phyloP scores from a whole-genome alignment of 2,329 filamentous ascomycete species.

The Sordariomycetes sp. region DNA sequence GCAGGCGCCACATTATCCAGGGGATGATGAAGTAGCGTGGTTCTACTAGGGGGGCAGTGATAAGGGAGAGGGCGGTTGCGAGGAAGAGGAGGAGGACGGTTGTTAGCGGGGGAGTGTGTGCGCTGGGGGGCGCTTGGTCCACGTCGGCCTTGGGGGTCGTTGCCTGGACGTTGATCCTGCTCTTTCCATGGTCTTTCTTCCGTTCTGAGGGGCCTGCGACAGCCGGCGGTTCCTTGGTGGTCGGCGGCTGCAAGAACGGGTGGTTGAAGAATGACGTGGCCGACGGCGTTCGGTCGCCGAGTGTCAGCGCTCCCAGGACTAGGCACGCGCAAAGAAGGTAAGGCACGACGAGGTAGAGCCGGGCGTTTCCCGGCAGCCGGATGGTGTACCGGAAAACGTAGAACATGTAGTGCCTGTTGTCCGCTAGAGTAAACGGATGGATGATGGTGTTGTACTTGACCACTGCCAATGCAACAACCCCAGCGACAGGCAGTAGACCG shows the following conservation, averaged over 20 bases:
- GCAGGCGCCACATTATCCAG: conserved; percentile 83
- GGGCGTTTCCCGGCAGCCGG: conserved; percentile 46
- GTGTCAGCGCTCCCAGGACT: conserved; percentile 52
- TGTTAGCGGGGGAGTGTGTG: conserved; percentile 24
- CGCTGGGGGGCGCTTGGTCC: conserved; percentile 12
- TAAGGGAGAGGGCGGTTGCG: conserved; percentile 62
- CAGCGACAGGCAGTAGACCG: conserved; percentile 20
- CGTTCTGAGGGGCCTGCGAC: neutral
- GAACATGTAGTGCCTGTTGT: conserved; percentile 96
- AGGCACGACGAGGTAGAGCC: conserved; percentile 52
- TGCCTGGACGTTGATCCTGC: neutral
- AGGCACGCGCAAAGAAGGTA: conserved; percentile 55
- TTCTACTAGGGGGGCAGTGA: conserved; percentile 86
- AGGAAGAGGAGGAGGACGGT: conserved; percentile 46
- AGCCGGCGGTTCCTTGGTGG: conserved; percentile 3
- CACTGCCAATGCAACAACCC: conserved; percentile 17
- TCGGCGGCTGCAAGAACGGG: conserved; percentile 13
- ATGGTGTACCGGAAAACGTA: conserved; percentile 86
- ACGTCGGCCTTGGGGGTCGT: conserved; percentile 7
- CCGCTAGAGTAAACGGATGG: conserved; percentile 89
- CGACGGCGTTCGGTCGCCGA: neutral
- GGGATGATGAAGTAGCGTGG: conserved; percentile 93
- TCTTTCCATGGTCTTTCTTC: neutral
- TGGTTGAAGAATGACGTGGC: conserved; percentile 13
- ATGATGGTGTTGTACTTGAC: conserved; percentile 83